Evolutionary conservation across 2,329 filamentous ascomycete genomes (phyloP).

Genomic region (Sphaceloma murrayae): DNA sequence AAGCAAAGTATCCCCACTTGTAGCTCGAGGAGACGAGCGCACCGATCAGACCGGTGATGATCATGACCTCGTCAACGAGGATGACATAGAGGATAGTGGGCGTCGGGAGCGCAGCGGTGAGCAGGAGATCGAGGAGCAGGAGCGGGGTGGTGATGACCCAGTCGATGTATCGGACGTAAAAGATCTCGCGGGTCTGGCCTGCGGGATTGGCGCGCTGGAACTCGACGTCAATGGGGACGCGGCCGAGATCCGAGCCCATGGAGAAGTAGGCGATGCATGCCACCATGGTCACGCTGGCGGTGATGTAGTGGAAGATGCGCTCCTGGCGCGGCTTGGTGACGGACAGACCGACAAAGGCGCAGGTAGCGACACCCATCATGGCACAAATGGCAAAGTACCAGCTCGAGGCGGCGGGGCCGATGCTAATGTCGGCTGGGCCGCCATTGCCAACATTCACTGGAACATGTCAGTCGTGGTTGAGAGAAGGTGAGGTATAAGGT

Average conservation of each 20-base stretch:
- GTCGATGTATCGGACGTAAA: constrained; percentile 58
- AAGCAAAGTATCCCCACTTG: constrained; percentile 59
- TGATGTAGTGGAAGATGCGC: constrained; percentile 57
- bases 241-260: constrained; percentile 58
- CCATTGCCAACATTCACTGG: constrained; percentile 39
- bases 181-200: constrained; percentile 52
- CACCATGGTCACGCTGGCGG: constrained; percentile 48
- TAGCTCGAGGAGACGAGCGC: constrained; percentile 53
- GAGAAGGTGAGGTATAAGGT: not conserved
- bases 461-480: not conserved
- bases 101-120: constrained; percentile 56
- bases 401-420: constrained; percentile 51
- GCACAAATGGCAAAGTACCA: constrained; percentile 55
- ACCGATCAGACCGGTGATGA: constrained; percentile 57
- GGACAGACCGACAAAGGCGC: constrained; percentile 45
- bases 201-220: constrained; percentile 39
- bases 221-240: constrained; percentile 53
- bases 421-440: constrained; percentile 43
- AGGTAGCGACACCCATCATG: constrained; percentile 47
- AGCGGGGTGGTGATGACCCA: constrained; percentile 57
- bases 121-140: constrained; percentile 51
- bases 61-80: constrained; percentile 56
- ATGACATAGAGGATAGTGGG: constrained; percentile 54
- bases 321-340: constrained; percentile 46
- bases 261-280: constrained; percentile 56